These are phyloP conservation scores for Claviceps monticola DNA, from an alignment of 2,329 filamentous ascomycete species.

Conservation along the genomic window DNA sequence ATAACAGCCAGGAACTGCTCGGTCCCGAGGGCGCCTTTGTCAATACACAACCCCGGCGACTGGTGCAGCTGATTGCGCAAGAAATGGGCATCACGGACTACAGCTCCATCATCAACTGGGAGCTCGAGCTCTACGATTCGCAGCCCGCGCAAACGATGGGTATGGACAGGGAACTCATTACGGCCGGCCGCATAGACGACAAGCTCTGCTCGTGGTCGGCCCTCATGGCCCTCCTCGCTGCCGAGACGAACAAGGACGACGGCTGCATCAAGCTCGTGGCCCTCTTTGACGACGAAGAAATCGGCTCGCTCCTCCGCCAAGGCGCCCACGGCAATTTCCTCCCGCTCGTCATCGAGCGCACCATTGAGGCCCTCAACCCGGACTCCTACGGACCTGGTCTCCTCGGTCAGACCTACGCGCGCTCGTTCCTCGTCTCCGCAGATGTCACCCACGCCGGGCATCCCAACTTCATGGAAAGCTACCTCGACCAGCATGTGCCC, in stretches of 20 bases:
- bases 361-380: slow-evolving; percentile 54
- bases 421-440: slow-evolving; percentile 81
- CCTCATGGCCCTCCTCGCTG: slow-evolving; percentile 65
- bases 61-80: slow-evolving; percentile 70
- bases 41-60: slow-evolving; percentile 67
- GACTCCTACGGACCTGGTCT: slow-evolving; percentile 42
- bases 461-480: slow-evolving; percentile 78
- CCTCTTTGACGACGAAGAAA: slow-evolving; percentile 96
- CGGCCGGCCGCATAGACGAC: slow-evolving; percentile 89
- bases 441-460: slow-evolving; percentile 92
- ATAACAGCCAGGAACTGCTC: slow-evolving; percentile 27
- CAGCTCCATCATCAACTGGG: slow-evolving; percentile 80
- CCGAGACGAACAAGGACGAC: slow-evolving; percentile 38
- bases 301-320: slow-evolving; percentile 80
- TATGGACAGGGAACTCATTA: slow-evolving; percentile 85
- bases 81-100: slow-evolving; percentile 62
- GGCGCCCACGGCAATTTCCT: slow-evolving; percentile 85
- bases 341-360: slow-evolving; percentile 64
- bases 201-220: slow-evolving; percentile 95
- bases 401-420: slow-evolving; percentile 71
- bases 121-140: slow-evolving; percentile 85
- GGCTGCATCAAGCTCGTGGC: slow-evolving; percentile 77
- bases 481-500: slow-evolving; percentile 75
- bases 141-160: slow-evolving; percentile 77
- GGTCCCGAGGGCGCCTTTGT: slow-evolving; percentile 59